Base-by-base conservation (phyloP, 176 grass and related monocot species). In the maize (Zea mays) region DNA sequence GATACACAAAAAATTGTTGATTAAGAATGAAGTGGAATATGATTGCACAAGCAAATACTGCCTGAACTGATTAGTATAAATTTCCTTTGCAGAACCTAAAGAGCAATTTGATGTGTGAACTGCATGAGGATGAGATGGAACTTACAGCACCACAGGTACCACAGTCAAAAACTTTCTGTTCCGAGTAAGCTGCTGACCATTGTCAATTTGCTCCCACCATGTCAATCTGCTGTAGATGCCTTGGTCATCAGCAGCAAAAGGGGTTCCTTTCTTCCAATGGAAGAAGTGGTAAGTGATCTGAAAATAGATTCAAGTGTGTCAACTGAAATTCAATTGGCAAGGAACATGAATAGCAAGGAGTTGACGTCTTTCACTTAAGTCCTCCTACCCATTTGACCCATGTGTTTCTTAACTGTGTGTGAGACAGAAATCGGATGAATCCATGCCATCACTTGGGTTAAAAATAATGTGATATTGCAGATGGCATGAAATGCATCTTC, bases 171-270 rank as follows among this genome's bases (percentile, higher is more conserved):
- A 89, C 73, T 89, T 89, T 64, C 87, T 85, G n/a, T 85, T 89
- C 7, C 83, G 78, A 10, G 87, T 89, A 82, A 89, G 87, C 61
- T 89, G 87, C 37, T 89, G 83, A 35, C 87, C 87, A 8, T 82
- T 85, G 37, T 89, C 87, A 35, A 89, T 89, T 77, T 89, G 87
- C 68, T 89, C 87, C 87, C 87, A 89, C 87, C 87, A 89, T 69
- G 87, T 89, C 60, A 89, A 62, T 81, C 82, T 81, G 74, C 85
- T 89, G 73, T 89, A 82, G 12, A 89, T 85, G 8, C 87, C 87
- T 76, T 89, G 87, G 74, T 89, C 87, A 81, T 89, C 87, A 78
- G 87, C 78, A 73, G 87, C 87, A 82, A 89, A 89, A 10, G 83
- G 87, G 51, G 87, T 89, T 69, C 87, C 87, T 81, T 89, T 89